Percentiles rank a stretch among this genome's conserved stretches.
Evolutionary conservation across 768 basidiomycete genomes (phyloP).

Genomic region (Mrakia gelida): DNA sequence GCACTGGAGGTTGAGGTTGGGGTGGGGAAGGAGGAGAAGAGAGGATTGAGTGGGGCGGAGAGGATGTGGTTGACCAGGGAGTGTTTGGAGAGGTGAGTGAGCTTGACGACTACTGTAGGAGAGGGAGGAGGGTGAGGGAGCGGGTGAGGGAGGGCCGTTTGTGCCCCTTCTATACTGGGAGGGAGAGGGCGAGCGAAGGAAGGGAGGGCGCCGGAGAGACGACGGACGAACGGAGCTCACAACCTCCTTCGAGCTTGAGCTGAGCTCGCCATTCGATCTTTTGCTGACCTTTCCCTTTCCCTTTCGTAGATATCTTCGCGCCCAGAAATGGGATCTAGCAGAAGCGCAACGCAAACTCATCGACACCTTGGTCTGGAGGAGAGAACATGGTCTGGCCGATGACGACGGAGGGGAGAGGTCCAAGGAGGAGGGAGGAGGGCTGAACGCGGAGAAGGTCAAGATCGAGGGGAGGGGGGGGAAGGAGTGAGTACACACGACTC

Average conservation of each 20-base stretch:
- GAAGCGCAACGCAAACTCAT: conserved; percentile 23
- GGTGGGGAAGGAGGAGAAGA: neutral
- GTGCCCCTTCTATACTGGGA: too few relatives aligned
- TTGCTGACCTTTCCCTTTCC: neutral
- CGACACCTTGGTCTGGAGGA: conserved; percentile 27
- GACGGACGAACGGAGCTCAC: neutral
- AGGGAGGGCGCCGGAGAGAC: neutral
- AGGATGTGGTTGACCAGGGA: conserved; percentile 32
- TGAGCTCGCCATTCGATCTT: neutral
- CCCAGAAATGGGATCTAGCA: conserved; percentile 24
- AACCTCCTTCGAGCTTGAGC: neutral
- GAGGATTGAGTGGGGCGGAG: conserved; percentile 3
- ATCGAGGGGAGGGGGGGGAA: conserved; percentile 26
- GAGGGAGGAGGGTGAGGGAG: neutral
- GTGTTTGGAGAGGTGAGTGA: conserved; percentile 26
- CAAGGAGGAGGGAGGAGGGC: conserved; percentile 25
- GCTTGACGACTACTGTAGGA: neutral
- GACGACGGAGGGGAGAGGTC: conserved; percentile 29
- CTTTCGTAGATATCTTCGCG: conserved; percentile 20
- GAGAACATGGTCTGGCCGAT: conserved; percentile 28
- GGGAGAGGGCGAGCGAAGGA: neutral
- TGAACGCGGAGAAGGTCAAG: conserved; percentile 26
- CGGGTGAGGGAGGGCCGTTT: neutral
- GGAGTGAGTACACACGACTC: conserved; percentile 32
- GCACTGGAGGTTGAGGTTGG: too few relatives aligned